phyloP scores from a whole-genome alignment of 1,139 yeast species.

The Pichia sp. region DNA sequence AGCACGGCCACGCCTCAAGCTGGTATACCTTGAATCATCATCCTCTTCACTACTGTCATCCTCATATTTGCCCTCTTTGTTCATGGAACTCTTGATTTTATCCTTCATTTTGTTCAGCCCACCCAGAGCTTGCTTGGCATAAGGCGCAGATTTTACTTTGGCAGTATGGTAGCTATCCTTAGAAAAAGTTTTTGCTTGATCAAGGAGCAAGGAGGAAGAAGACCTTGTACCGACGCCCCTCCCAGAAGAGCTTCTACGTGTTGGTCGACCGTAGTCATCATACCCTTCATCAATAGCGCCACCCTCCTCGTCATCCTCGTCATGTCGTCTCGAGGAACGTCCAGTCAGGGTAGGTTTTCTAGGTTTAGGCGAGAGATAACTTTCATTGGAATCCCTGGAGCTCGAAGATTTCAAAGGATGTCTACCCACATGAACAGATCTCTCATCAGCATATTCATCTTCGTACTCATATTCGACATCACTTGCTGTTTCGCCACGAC shows the following conservation, averaged over 20 bases:
- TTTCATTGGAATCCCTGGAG: neutral
- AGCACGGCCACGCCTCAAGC: neutral
- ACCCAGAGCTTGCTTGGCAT: conserved; percentile 11
- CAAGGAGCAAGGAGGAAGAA: conserved; percentile 9
- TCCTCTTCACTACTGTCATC: conserved; percentile 6
- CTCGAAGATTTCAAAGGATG: neutral
- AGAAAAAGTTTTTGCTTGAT: conserved; percentile 10
- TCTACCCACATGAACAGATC: conserved; percentile 10
- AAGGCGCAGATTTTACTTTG: conserved; percentile 12
- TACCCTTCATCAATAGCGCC: no score
- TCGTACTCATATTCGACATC: conserved; percentile 3
- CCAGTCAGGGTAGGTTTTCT: conserved; percentile 1
- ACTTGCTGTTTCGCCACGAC: neutral
- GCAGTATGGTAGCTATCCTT: conserved; percentile 11
- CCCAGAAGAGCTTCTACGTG: no score
- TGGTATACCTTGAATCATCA: conserved; percentile 1
- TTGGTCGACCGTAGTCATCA: no score
- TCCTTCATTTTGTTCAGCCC: conserved; percentile 12
- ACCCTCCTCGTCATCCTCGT: no score
- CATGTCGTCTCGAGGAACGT: neutral
- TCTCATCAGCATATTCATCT: conserved; percentile 5
- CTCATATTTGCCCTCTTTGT: conserved; percentile 1
- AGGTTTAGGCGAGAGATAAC: neutral
- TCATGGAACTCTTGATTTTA: conserved; percentile 7
- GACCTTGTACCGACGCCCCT: neutral